Percentiles rank a stretch among this genome's conserved stretches.
Evolutionary conservation across 805 yeast species (phyloP).

Genomic region (Vanderwaltozyma verrucispora): DNA sequence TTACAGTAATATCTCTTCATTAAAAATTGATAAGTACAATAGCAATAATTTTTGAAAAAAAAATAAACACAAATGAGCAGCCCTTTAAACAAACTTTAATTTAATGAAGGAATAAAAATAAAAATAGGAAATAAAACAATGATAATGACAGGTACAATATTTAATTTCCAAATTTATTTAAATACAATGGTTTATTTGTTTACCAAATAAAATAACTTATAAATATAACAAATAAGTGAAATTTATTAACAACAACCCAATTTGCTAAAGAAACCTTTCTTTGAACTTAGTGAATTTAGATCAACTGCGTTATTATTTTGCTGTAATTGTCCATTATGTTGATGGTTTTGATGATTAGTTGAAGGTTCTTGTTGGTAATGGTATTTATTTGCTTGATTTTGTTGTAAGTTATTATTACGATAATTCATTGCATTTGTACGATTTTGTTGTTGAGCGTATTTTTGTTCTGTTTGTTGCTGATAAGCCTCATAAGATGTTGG

Average conservation of each 20-base stretch:
- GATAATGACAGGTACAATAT: too few species aligned
- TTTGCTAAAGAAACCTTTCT: conserved; percentile 27
- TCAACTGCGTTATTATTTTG: conserved; percentile 10
- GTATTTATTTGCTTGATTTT: conserved; percentile 9
- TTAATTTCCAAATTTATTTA: too few species aligned
- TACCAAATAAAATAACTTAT: too few species aligned
- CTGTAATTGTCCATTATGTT: conserved; percentile 6
- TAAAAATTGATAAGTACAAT: too few species aligned
- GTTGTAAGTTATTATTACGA: conserved; percentile 15
- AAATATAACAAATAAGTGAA: too few species aligned
- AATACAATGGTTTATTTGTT: too few species aligned
- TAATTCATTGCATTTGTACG: conserved; percentile 14
- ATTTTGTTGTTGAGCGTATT: conserved; percentile 23
- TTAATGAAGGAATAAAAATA: too few species aligned
- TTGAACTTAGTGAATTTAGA: conserved; percentile 14
- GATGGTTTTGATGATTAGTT: conserved; percentile 11
- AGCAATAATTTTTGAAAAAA: too few species aligned
- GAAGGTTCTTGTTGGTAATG: conserved; percentile 8
- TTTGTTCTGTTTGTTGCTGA: conserved; percentile 29
- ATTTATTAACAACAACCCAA: conserved; percentile 29
- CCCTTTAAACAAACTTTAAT: too few species aligned
- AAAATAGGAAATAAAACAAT: too few species aligned
- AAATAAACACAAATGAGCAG: too few species aligned
- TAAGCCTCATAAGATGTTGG: conserved; percentile 34
- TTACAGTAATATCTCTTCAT: too few species aligned